Base-by-base conservation (phyloP, 1,139 yeast genomes). In the Pichia sp. region DNA sequence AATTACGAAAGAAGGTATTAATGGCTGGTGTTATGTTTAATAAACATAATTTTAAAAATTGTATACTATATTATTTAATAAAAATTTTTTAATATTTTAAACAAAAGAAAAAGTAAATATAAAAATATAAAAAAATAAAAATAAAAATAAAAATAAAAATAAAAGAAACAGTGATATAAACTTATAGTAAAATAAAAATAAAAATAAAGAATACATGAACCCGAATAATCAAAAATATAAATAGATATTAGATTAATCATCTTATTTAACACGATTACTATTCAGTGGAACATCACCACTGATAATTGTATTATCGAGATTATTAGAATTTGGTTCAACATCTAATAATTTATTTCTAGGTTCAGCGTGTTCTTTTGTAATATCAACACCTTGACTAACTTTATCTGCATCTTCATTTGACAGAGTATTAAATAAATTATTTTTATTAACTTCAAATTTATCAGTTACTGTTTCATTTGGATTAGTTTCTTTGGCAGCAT, bases 11-110 rank as follows among this genome's bases (percentile, higher is more conserved):
- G 57, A 53, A 30, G 57, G 57, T 4, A 44, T 53, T 7, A 49
- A 49, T 38, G 57, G 57, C 3, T 54, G 57, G 56, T 43, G 49
- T 39, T 51, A 44, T 41, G 28, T 47, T 25, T 51, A 46, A 34
- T 3, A 28, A 6, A 6, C 9, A 28, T 9, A 8, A 2, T 29
- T n/a, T 27, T 37, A 11, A 27, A 11, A 27, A 5, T 9, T 26
- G 5, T 40, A 10, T 10, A 3, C 6, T 32, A 18, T 26, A 27
- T 32, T 8, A 25, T 10, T 25, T 25, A 10, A 40, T 30, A n/a
- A n/a, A n/a, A n/a, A n/a, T n/a, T 37, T 32, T 10, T 32, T 32
- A 3, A 9, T 32, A 11, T 32, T 32, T 32, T 5, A 32, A 18
- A 18, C 18, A 18, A 18, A 18, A 18, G 18, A 18, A 18, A 18